Percentiles rank a stretch among this genome's conserved stretches.
Conservation (phyloP, 805 yeast genomes). For the Blastobotrys muscicola region DNA sequence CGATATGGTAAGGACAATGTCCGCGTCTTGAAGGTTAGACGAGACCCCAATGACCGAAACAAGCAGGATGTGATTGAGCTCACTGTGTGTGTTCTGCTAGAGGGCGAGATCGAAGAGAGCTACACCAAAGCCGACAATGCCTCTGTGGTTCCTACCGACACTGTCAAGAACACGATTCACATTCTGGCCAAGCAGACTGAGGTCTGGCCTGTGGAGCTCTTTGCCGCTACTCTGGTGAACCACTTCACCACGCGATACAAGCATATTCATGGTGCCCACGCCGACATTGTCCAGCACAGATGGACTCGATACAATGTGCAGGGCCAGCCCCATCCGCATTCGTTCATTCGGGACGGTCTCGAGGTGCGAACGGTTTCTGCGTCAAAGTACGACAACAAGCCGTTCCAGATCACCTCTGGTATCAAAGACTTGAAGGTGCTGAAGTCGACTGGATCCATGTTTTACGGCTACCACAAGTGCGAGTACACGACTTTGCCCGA, state of each 20-base stretch:
- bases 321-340: constrained; percentile 73
- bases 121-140: constrained; percentile 85
- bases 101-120: constrained; percentile 69
- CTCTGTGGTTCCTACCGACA: constrained; percentile 88
- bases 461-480: constrained; percentile 76
- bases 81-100: constrained; percentile 63
- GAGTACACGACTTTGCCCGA: constrained; percentile 85
- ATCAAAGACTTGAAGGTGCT: constrained; percentile 73
- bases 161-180: constrained; percentile 81
- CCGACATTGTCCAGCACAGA: constrained; percentile 58
- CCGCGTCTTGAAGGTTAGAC: constrained; percentile 80
- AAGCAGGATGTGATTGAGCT: constrained; percentile 80
- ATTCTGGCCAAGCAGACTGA: constrained; percentile 74
- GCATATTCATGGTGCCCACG: constrained; percentile 65
- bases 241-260: constrained; percentile 72
- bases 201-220: constrained; percentile 85
- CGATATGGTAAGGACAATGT: constrained; percentile 91
- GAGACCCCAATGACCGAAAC: constrained; percentile 61
- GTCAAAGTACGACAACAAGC: constrained; percentile 24
- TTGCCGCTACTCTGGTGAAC: constrained; percentile 73
- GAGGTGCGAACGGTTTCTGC: constrained; percentile 54
- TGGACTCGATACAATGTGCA: constrained; percentile 73
- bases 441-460: constrained; percentile 88
- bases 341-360: constrained; percentile 76
- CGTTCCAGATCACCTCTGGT: constrained; percentile 53